Conservation (phyloP, 2,329 filamentous ascomycete species). For the Cucurbitaria berberidis region DNA sequence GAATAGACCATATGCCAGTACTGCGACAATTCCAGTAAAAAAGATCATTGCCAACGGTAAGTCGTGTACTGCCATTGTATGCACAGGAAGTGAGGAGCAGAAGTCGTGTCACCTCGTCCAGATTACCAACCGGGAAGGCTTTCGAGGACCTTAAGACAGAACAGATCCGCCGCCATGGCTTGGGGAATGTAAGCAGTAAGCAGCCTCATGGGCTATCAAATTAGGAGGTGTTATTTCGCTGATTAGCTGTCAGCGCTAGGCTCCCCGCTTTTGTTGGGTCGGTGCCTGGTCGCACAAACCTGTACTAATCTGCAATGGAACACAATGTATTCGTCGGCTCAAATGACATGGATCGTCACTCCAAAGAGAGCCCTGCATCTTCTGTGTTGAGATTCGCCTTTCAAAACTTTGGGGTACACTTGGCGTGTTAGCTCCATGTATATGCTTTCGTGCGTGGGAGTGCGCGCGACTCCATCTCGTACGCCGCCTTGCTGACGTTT, state of each 20-base stretch:
- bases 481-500: neutral
- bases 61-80: constrained; percentile 5
- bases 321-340: neutral
- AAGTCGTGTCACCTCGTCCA: too few relatives aligned
- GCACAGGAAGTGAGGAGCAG: neutral
- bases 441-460: too few relatives aligned
- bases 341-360: too few relatives aligned
- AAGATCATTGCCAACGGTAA: constrained; percentile 22
- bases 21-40: constrained; percentile 15
- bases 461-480: too few relatives aligned
- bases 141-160: neutral
- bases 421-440: too few relatives aligned
- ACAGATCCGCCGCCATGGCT: neutral
- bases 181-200: neutral
- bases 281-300: neutral
- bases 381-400: too few relatives aligned
- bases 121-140: too few relatives aligned
- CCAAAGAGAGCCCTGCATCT: too few relatives aligned
- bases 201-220: neutral
- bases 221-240: neutral
- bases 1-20: constrained; percentile 23
- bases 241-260: neutral
- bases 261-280: too few relatives aligned
- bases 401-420: too few relatives aligned
- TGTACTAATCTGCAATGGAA: neutral